Conservation (phyloP, 257 asterid species). For the Penstemon eatonii region DNA sequence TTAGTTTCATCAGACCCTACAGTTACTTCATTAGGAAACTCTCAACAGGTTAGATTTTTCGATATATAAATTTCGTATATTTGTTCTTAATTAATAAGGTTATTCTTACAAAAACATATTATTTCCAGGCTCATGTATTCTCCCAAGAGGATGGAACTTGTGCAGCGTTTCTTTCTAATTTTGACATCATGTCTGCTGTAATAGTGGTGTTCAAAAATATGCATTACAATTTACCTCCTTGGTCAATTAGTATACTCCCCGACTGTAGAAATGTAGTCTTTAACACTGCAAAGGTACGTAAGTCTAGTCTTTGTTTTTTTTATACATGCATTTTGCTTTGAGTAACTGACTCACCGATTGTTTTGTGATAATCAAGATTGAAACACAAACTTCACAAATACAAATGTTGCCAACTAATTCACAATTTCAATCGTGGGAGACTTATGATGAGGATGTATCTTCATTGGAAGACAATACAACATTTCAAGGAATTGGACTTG, state of each 20-base stretch:
- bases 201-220: slow-evolving; percentile 47
- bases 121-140: slow-evolving; percentile 53
- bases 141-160: slow-evolving; percentile 44
- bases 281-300: slow-evolving; percentile 60
- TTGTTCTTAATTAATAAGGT: background rate
- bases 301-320: background rate
- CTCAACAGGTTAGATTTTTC: slow-evolving; percentile 44
- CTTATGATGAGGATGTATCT: slow-evolving; percentile 48
- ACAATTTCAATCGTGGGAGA: slow-evolving; percentile 54
- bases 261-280: slow-evolving; percentile 61
- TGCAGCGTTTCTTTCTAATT: slow-evolving; percentile 68
- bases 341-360: no score
- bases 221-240: slow-evolving; percentile 62
- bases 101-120: background rate
- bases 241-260: slow-evolving; percentile 78
- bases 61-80: background rate
- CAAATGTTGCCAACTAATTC: slow-evolving; percentile 41
- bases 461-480: slow-evolving; percentile 42
- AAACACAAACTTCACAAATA: slow-evolving; percentile 43
- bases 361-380: slow-evolving; percentile 36
- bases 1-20: slow-evolving; percentile 52
- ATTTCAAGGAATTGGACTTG: slow-evolving; percentile 46
- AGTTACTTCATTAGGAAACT: slow-evolving; percentile 46
- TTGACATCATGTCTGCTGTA: slow-evolving; percentile 40
- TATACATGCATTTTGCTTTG: background rate